Conservation (phyloP, 2,329 filamentous ascomycete genomes). For the Aspergillus chevalieri region DNA sequence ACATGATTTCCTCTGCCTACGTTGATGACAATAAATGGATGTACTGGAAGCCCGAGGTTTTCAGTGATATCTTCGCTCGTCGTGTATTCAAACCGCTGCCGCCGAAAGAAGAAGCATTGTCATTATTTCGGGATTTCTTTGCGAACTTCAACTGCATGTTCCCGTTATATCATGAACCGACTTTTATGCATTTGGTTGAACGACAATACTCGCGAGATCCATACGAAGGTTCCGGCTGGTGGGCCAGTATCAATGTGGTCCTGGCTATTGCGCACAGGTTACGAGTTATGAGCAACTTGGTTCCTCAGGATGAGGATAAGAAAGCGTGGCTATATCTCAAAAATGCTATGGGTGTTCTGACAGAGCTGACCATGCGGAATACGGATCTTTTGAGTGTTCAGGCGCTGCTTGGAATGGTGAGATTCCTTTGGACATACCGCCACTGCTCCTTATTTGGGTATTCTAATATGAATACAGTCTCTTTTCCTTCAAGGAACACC, state of each 20-base stretch:
- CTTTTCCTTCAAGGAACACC: conserved; percentile 94
- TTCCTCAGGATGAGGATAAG: conserved; percentile 83
- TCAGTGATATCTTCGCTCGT: conserved; percentile 82
- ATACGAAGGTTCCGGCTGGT: conserved; percentile 95
- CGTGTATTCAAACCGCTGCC: conserved; percentile 78
- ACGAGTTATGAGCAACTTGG: conserved; percentile 90
- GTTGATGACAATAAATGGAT: conserved; percentile 93
- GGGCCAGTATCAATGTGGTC: conserved; percentile 91
- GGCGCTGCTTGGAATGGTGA: conserved; percentile 79
- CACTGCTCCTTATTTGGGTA: not conserved
- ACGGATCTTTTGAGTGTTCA: conserved; percentile 93
- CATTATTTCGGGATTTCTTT: conserved; percentile 87
- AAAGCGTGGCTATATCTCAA: conserved; percentile 95
- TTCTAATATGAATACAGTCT: conserved; percentile 42
- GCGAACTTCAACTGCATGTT: conserved; percentile 99
- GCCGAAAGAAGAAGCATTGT: conserved; percentile 77
- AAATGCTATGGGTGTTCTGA: conserved; percentile 89
- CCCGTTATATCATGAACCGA: conserved; percentile 92
- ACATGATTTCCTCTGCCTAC: conserved; percentile 88
- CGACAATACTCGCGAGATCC: conserved; percentile 88
- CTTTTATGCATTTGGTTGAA: conserved; percentile 96
- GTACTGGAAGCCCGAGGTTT: conserved; percentile 97
- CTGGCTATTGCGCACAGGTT: conserved; percentile 89
- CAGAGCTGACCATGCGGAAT: conserved; percentile 91
- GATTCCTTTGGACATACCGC: conserved; percentile 8